phyloP scores from a whole-genome alignment of 371 early-diverging fungal genomes.

The Rhizomucor pusillus region DNA sequence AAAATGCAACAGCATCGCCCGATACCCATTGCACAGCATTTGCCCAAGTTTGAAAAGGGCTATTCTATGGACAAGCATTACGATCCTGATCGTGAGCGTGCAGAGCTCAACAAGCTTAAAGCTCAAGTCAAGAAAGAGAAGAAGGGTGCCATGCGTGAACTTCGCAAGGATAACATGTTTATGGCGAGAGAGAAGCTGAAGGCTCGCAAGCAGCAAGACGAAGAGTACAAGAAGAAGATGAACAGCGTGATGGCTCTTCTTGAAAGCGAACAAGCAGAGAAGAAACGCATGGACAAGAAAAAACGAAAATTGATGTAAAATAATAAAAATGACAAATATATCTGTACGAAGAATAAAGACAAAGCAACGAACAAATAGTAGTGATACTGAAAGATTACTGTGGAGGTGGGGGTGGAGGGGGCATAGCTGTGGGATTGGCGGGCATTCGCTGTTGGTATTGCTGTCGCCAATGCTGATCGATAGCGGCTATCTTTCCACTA shows the following conservation, averaged over 20 bases:
- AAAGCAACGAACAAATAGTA: too few relatives aligned
- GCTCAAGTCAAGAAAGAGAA: conserved; percentile 83
- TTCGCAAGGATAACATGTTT: conserved; percentile 91
- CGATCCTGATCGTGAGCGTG: conserved; percentile 76
- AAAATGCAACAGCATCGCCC: conserved; percentile 83
- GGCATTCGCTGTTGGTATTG: conserved; percentile 4
- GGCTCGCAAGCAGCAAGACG: conserved; percentile 77
- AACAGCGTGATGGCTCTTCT: conserved; percentile 79
- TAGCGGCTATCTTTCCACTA: conserved; percentile 7
- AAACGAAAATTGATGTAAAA: conserved; percentile 51
- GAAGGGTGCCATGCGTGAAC: conserved; percentile 92
- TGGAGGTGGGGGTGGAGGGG: too few relatives aligned
- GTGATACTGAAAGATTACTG: too few relatives aligned
- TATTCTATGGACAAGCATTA: conserved; percentile 82
- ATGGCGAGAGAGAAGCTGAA: conserved; percentile 72
- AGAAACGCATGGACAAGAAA: conserved; percentile 65
- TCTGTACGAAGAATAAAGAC: too few relatives aligned
- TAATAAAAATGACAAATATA: too few relatives aligned
- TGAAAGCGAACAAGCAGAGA: conserved; percentile 76
- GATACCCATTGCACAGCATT: conserved; percentile 83
- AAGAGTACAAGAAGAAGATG: conserved; percentile 83
- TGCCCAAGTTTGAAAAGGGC: conserved; percentile 89
- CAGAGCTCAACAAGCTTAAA: conserved; percentile 73
- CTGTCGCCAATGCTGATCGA: conserved; percentile 2
- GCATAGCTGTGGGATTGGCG: background rate